These are phyloP conservation scores for Periconia digitata DNA, from an alignment of 2,329 filamentous ascomycete species.

Conservation along the genomic window DNA sequence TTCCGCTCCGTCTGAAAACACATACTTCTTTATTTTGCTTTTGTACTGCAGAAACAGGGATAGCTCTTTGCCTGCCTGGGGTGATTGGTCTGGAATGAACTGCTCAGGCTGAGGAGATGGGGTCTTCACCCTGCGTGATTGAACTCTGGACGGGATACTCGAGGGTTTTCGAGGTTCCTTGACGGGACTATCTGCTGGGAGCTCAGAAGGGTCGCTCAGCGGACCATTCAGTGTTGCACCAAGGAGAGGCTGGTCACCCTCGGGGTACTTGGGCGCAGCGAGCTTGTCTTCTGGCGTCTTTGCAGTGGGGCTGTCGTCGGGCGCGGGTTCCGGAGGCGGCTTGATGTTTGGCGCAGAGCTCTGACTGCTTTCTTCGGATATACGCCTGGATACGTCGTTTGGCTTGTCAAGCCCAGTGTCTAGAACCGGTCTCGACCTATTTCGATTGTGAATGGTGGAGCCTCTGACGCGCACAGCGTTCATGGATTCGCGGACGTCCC, in stretches of 20 bases:
- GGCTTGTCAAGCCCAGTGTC: conserved; percentile 65
- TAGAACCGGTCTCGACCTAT: conserved; percentile 51
- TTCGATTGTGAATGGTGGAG: conserved; percentile 56
- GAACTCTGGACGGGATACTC: conserved; percentile 26
- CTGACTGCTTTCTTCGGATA: conserved; percentile 63
- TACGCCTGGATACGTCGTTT: conserved; percentile 50
- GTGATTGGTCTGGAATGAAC: conserved; percentile 59
- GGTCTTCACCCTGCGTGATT: conserved; percentile 37
- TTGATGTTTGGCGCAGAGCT: conserved; percentile 41
- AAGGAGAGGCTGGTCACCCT: conserved; percentile 30
- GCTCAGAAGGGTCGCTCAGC: conserved; percentile 33
- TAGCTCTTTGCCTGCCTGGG: conserved; percentile 79
- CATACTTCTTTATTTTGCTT: conserved; percentile 94
- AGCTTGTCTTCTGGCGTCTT: conserved; percentile 70
- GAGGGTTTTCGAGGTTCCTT: conserved; percentile 23
- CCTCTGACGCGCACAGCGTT: conserved; percentile 66
- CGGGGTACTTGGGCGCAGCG: conserved; percentile 42
- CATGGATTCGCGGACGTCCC: conserved; percentile 83
- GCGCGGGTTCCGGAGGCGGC: conserved; percentile 30
- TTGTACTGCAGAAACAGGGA: conserved; percentile 96
- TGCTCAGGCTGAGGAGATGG: conserved; percentile 46
- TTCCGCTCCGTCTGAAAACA: conserved; percentile 81
- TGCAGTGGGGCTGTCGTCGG: conserved; percentile 36
- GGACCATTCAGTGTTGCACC: conserved; percentile 41
- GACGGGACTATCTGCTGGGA: conserved; percentile 24